Evolutionary conservation across 2,329 filamentous ascomycete genomes (phyloP).

Genomic region (Mollisia scopiformis): DNA sequence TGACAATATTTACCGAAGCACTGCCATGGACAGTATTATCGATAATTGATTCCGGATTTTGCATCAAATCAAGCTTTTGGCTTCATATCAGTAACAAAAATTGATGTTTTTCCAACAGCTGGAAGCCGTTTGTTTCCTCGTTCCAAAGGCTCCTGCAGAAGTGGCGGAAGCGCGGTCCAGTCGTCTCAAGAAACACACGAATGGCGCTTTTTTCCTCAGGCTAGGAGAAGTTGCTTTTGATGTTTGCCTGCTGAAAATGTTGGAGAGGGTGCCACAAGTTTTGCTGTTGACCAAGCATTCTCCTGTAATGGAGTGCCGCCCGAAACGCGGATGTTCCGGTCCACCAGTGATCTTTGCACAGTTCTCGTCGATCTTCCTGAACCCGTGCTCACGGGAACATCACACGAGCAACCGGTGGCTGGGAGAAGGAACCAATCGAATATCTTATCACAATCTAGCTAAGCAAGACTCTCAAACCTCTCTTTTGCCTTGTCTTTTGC

Average conservation of each 20-base stretch:
- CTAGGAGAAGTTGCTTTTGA: not conserved
- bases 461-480: slow-evolving; percentile 61
- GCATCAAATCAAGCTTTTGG: no score
- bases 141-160: not conserved
- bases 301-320: no score
- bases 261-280: not conserved
- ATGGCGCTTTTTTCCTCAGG: not conserved
- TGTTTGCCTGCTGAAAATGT: not conserved
- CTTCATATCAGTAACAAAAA: not conserved
- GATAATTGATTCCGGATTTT: no score
- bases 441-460: slow-evolving; percentile 7
- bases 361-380: no score
- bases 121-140: not conserved
- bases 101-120: not conserved
- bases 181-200: not conserved
- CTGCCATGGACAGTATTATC: no score
- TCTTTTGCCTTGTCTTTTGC: slow-evolving; percentile 69
- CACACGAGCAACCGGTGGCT: not conserved
- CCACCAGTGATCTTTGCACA: no score
- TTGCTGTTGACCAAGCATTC: not conserved
- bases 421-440: not conserved
- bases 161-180: not conserved
- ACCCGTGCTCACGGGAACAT: no score
- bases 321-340: no score
- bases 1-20: not conserved